These are phyloP conservation scores for Dissophora globulifera DNA, from an alignment of 192 early-diverging fungal species.

Conservation along the genomic window DNA sequence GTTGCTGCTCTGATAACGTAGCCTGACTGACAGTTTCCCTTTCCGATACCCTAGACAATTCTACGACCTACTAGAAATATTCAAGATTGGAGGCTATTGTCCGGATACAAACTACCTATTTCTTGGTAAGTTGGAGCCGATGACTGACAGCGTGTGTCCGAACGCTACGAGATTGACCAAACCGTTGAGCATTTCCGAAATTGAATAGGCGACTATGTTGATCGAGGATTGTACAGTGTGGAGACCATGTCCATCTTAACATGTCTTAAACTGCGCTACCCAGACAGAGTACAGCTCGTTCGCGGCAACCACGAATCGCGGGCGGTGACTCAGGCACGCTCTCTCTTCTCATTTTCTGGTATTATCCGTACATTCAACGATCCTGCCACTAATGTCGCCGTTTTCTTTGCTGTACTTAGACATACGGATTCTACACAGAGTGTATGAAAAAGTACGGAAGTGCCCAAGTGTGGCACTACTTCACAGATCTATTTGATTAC, in stretches of 20 bases:
- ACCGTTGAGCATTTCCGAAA: too few species aligned
- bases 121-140: constrained; percentile 60
- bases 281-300: constrained; percentile 86
- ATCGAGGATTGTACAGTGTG: constrained; percentile 86
- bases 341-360: not conserved
- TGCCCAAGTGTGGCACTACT: constrained; percentile 88
- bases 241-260: constrained; percentile 92
- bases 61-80: constrained; percentile 89
- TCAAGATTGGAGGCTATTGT: constrained; percentile 82
- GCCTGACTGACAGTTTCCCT: not conserved
- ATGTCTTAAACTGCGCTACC: constrained; percentile 90
- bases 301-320: constrained; percentile 96
- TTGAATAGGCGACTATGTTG: constrained; percentile 87
- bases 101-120: constrained; percentile 91
- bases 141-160: too few species aligned
- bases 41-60: constrained; percentile 69
- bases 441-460: constrained; percentile 90
- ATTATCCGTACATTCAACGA: too few species aligned
- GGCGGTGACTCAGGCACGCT: constrained; percentile 85
- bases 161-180: too few species aligned
- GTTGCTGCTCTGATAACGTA: too few species aligned
- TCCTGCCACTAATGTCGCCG: too few species aligned
- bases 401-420: constrained; percentile 57
- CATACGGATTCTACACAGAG: constrained; percentile 95
- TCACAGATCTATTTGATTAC: constrained; percentile 95